Evolutionary conservation across 371 early-diverging fungal species (phyloP), one percentile per base, ranked within the genome.

Genomic region (Mucor lusitanicus): DNA sequence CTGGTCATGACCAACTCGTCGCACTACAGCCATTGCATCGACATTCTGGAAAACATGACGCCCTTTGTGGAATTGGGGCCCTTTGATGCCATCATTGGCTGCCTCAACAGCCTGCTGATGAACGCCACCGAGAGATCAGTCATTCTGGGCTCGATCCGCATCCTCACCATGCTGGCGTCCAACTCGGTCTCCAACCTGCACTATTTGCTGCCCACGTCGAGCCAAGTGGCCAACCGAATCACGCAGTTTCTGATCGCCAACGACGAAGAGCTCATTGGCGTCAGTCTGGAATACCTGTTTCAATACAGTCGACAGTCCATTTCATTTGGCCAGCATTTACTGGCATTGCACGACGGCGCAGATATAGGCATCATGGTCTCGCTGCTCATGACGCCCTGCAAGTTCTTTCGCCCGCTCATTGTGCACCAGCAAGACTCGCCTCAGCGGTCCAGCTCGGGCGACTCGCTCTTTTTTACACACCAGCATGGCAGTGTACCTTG

Each of bases 261-360:
- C 53, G 92, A 94, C 60, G 94, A 92, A 46, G 92, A 90, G 55
- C 48, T 94, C 35, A 85, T 89, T 6, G 89, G 85, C 28, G 75
- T 85, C 0, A 83, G 86, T n/a, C 68, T 91, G 58, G 94, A 94
- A 62, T 91, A 88, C 63, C 73, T 92, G 1, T 92, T 91, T 63
- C 87, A 89, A 67, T 90, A 85, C 64, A 85, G 91, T 35, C 74
- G 82, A 28, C 77, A 88, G 32, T 85, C 84, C 13, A 73, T 72
- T 9, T 76, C 80, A 8, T 82, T 87, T 19, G 72, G 78, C 3
- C 77, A 83, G 2, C 85, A 85, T 48, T 70, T 88, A 17, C 64
- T 85, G 9, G 69, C 72, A 27, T 64, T 73, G 32, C 79, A 79
- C 40, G 73, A 80, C 3, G 88, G 85, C 50, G 83, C 86, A 17